Conservation (phyloP, 2,329 filamentous ascomycete species). For the Penicillium sp. region DNA sequence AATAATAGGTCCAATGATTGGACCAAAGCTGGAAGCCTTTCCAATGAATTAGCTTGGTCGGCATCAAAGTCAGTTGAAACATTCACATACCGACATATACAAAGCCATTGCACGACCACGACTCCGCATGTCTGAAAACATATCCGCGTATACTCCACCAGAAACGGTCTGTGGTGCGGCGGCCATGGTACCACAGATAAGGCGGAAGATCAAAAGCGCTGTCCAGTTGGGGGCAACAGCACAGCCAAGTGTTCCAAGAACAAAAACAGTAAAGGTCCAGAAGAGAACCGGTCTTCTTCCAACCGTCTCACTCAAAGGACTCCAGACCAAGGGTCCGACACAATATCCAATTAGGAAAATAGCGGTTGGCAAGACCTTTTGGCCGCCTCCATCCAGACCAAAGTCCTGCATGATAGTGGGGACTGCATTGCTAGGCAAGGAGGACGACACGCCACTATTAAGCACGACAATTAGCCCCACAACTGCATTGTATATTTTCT, state of each 20-base stretch:
- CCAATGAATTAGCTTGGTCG: conserved; percentile 7
- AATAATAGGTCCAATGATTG: conserved; percentile 51
- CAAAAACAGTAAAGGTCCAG: conserved; percentile 55
- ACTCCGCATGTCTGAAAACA: conserved; percentile 48
- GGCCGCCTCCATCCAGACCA: conserved; percentile 34
- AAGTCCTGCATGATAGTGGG: conserved; percentile 45
- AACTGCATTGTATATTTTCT: conserved; percentile 39
- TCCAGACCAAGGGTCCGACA: conserved; percentile 50
- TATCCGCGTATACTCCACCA: conserved; percentile 55
- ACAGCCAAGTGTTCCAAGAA: conserved; percentile 49
- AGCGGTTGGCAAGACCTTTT: conserved; percentile 44
- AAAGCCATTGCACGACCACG: conserved; percentile 48
- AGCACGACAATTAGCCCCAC: conserved; percentile 39
- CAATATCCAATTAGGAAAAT: conserved; percentile 48
- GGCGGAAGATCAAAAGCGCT: conserved; percentile 50
- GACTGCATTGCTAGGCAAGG: conserved; percentile 48
- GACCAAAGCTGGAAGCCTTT: conserved; percentile 49
- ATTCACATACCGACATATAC: conserved; percentile 48
- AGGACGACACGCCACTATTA: conserved; percentile 47
- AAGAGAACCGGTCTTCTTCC: conserved; percentile 54
- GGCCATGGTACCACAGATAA: conserved; percentile 49
- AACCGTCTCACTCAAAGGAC: conserved; percentile 51
- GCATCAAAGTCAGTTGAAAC: neutral
- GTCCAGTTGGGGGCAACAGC: conserved; percentile 52
- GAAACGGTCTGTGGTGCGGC: conserved; percentile 52